These are phyloP conservation scores for Hydnum rufescens DNA, from an alignment of 768 basidiomycete species.

Conservation along the genomic window DNA sequence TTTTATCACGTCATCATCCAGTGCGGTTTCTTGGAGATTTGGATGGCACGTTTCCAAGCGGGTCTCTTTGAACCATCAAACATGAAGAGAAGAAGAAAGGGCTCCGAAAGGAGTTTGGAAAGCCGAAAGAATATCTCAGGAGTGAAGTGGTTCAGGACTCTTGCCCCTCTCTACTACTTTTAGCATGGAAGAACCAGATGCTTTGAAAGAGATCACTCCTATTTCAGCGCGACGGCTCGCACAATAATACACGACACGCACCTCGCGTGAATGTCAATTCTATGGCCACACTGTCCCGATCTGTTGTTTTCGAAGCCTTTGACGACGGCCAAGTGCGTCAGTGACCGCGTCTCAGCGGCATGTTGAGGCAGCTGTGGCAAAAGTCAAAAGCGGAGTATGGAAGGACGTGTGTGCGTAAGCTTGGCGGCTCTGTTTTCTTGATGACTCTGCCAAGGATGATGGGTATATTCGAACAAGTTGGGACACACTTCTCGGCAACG, in stretches of 20 bases:
- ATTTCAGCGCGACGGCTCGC: background rate
- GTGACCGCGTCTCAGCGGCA: conserved; percentile 47
- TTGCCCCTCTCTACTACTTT: conserved; percentile 31
- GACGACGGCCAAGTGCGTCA: conserved; percentile 53
- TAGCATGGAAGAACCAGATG: conserved; percentile 24
- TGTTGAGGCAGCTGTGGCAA: conserved; percentile 42
- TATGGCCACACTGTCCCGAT: conserved; percentile 45
- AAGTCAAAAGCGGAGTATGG: too few relatives aligned
- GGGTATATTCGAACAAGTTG: too few relatives aligned
- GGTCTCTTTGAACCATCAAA: conserved; percentile 83
- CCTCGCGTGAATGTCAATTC: conserved; percentile 66
- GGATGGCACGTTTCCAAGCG: conserved; percentile 42
- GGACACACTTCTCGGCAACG: too few relatives aligned
- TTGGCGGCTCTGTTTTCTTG: too few relatives aligned
- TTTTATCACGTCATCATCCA: too few relatives aligned
- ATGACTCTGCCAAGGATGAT: too few relatives aligned
- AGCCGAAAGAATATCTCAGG: conserved; percentile 74
- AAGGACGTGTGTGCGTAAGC: too few relatives aligned
- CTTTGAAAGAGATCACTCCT: conserved; percentile 4
- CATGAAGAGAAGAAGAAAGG: conserved; percentile 75
- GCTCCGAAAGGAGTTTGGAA: conserved; percentile 44
- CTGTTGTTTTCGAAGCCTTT: conserved; percentile 61
- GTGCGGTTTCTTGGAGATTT: conserved; percentile 15
- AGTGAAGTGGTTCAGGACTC: conserved; percentile 70
- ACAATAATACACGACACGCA: conserved; percentile 8